A percentile compares a stretch with the other conserved stretches of the same genome.
phyloP scores from a whole-genome alignment of 495 filamentous ascomycete genomes.

The Amniculicola lignicola region DNA sequence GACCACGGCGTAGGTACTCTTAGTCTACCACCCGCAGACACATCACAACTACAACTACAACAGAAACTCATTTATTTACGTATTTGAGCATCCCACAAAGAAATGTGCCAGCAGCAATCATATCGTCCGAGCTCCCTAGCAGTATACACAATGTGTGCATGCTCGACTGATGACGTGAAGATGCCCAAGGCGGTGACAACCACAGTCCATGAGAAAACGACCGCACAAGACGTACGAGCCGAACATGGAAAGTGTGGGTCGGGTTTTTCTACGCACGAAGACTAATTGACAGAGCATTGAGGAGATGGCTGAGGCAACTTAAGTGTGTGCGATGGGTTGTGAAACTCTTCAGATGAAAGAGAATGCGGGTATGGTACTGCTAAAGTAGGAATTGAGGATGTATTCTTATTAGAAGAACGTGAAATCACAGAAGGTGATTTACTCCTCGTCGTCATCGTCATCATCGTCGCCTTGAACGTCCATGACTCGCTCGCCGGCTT shows the following conservation, averaged over 20 bases:
- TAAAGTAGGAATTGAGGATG: neutral
- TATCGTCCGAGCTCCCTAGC: no score
- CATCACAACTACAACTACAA: no score
- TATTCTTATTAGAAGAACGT: neutral
- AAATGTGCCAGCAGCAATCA: no score
- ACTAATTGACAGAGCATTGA: slow-evolving; percentile 80
- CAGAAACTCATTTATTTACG: no score
- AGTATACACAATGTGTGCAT: no score
- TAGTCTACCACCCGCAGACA: no score
- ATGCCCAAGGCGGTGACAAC: slow-evolving; percentile 7
- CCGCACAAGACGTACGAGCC: slow-evolving; percentile 40
- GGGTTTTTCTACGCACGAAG: slow-evolving; percentile 83
- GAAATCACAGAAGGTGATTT: neutral
- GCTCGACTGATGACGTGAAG: no score
- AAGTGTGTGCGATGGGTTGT: slow-evolving; percentile 68
- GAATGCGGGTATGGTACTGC: neutral
- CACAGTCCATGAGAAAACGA: slow-evolving; percentile 9
- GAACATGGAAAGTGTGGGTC: slow-evolving; percentile 35
- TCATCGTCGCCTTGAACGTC: slow-evolving; percentile 77
- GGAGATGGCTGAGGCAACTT: slow-evolving; percentile 80
- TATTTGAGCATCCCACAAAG: no score
- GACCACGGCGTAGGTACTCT: no score
- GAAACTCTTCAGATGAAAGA: neutral
- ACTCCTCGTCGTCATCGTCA: slow-evolving; percentile 61
- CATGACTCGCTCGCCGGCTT: slow-evolving; percentile 71